Conservation (phyloP, 768 basidiomycete genomes). For the Filobasidium floriforme region DNA sequence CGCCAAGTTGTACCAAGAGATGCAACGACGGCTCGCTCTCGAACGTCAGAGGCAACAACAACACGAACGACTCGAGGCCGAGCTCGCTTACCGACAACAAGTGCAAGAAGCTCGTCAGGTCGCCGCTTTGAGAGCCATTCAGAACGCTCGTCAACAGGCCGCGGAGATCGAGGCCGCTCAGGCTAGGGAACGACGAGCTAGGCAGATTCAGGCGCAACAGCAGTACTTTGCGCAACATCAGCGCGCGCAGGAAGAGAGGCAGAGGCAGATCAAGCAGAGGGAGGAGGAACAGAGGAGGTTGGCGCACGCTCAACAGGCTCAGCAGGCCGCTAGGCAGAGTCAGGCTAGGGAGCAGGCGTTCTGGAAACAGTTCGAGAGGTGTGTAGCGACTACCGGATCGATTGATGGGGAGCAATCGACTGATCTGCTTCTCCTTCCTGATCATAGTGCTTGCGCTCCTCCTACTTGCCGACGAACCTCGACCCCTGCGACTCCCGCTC, state of each 20-base stretch:
- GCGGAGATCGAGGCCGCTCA: background rate
- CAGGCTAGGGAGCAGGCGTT: background rate
- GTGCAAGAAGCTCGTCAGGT: background rate
- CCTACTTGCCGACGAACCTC: background rate
- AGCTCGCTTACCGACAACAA: background rate
- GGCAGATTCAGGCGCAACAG: background rate
- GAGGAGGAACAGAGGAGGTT: slow-evolving; percentile 1
- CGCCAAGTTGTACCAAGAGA: background rate
- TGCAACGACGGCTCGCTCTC: background rate
- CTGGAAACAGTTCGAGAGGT: background rate
- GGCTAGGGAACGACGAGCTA: background rate
- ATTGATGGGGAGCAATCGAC: background rate
- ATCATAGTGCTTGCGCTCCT: slow-evolving; percentile 1
- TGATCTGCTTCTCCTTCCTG: background rate
- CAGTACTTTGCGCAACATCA: background rate
- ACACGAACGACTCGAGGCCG: background rate
- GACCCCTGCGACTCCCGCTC: background rate
- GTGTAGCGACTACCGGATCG: background rate
- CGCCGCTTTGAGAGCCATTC: background rate
- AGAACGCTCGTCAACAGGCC: slow-evolving; percentile 6
- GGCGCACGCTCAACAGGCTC: background rate
- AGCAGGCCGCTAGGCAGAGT: background rate
- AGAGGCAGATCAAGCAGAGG: background rate
- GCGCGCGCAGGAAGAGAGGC: background rate
- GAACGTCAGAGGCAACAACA: slow-evolving; percentile 2